A percentile compares a stretch with the other conserved stretches of the same genome.
Evolutionary conservation across 352 stramenopile species (phyloP).

Genomic region (Globisporangium emineosum): DNA sequence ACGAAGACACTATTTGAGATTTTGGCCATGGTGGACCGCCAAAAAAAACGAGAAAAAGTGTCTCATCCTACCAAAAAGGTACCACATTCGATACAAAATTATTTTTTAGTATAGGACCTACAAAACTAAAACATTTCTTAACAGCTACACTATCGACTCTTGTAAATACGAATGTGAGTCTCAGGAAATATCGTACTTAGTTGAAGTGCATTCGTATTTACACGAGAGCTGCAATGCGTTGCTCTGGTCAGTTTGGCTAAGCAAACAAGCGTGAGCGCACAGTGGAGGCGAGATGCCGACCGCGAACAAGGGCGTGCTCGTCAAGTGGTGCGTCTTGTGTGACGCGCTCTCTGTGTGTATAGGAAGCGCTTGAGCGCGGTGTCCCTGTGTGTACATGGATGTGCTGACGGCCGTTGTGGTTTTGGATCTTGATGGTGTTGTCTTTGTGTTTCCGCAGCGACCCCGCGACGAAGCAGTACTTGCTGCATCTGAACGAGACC

Average conservation of each 20-base stretch:
- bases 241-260: neutral
- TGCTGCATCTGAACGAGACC: constrained; percentile 80
- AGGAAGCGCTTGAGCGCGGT: neutral
- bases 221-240: too few relatives aligned
- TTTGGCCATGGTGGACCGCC: neutral
- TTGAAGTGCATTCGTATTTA: too few relatives aligned
- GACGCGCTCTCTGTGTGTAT: neutral
- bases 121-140: too few relatives aligned
- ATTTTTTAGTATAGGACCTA: neutral
- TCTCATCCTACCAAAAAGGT: neutral
- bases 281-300: constrained; percentile 47
- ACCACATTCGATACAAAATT: neutral
- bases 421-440: too few relatives aligned
- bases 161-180: neutral
- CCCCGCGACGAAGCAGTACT: constrained; percentile 82
- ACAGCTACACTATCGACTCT: neutral
- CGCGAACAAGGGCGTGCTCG: constrained; percentile 80
- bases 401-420: neutral
- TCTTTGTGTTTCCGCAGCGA: constrained; percentile 42
- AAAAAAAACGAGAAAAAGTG: neutral
- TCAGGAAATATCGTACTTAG: too few relatives aligned
- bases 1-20: neutral
- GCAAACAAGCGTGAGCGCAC: neutral
- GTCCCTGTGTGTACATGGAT: neutral
- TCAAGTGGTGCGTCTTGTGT: constrained; percentile 62